phyloP scores from a whole-genome alignment of 495 filamentous ascomycete species.

The Daldinia caldariorum region DNA sequence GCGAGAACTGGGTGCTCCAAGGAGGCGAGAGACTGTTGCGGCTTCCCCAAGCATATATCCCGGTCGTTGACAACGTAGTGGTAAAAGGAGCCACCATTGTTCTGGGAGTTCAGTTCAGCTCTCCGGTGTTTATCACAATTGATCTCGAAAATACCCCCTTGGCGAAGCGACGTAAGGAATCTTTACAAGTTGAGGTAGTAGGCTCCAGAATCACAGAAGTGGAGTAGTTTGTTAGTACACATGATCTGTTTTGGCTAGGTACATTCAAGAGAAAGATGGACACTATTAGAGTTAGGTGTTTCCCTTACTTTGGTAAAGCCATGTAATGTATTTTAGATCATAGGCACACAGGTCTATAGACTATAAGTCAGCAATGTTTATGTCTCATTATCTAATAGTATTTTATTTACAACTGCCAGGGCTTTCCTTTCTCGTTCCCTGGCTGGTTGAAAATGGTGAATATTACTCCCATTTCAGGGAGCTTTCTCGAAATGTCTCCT shows the following conservation, averaged over 20 bases:
- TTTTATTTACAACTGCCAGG: too few species aligned
- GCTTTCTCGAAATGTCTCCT: too few species aligned
- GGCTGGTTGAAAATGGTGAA: too few species aligned
- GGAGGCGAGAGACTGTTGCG: constrained; percentile 17
- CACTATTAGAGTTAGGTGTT: neutral
- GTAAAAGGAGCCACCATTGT: constrained; percentile 2
- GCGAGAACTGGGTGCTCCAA: constrained; percentile 14
- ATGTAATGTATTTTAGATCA: too few species aligned
- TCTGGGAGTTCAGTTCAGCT: too few species aligned
- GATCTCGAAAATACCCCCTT: constrained; percentile 20
- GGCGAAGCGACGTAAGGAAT: neutral
- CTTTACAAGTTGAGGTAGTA: neutral
- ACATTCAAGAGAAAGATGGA: neutral
- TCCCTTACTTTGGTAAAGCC: neutral
- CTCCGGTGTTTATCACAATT: constrained; percentile 10
- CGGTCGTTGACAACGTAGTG: too few species aligned
- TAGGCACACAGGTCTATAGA: too few species aligned
- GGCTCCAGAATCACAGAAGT: neutral
- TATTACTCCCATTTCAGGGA: too few species aligned
- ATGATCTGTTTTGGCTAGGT: neutral
- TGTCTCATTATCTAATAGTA: too few species aligned
- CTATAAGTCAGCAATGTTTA: too few species aligned
- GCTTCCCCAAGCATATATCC: constrained; percentile 13
- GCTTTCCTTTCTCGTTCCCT: too few species aligned
- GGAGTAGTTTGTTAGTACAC: neutral